Conservation (phyloP, 192 early-diverging fungal genomes). For the Coemansia sp. region DNA sequence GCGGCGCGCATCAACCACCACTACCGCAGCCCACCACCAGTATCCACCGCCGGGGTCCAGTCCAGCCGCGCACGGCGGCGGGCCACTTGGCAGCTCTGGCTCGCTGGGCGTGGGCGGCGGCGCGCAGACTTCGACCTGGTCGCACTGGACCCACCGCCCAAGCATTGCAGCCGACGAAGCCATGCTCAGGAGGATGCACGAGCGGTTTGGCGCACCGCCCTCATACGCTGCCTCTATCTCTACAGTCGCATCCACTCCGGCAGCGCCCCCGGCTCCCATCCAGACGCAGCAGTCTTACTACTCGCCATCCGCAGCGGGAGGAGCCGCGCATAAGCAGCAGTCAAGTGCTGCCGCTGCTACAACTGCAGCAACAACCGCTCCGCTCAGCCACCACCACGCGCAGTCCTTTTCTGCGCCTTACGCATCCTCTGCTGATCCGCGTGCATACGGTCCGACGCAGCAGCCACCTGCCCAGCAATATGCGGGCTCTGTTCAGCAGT, state of each 20-base stretch:
- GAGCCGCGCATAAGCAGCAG: slow-evolving; percentile 1
- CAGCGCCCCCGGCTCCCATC: no score
- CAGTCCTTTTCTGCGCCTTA: slow-evolving; percentile 6
- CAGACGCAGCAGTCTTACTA: slow-evolving; percentile 9
- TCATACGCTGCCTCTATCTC: not conserved
- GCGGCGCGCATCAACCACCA: slow-evolving; percentile 36
- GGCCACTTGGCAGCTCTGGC: not conserved
- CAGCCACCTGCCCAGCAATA: slow-evolving; percentile 5
- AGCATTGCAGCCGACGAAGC: slow-evolving; percentile 57
- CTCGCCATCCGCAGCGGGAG: not conserved
- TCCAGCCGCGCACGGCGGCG: not conserved
- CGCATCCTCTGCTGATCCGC: slow-evolving; percentile 17
- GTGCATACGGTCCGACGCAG: slow-evolving; percentile 19
- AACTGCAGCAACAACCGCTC: slow-evolving; percentile 2
- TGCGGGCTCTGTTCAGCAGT: not conserved
- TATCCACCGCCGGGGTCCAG: slow-evolving; percentile 17
- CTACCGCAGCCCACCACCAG: slow-evolving; percentile 8
- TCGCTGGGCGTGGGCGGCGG: not conserved
- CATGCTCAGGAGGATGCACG: slow-evolving; percentile 53
- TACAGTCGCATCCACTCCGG: not conserved
- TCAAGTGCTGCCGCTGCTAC: not conserved
- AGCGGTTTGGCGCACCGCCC: slow-evolving; percentile 41
- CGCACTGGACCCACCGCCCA: slow-evolving; percentile 52
- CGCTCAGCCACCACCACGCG: slow-evolving; percentile 6
- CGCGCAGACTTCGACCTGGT: slow-evolving; percentile 21